These are phyloP conservation scores for Solanum arcanum DNA, from an alignment of 257 asterid species.

Conservation along the genomic window DNA sequence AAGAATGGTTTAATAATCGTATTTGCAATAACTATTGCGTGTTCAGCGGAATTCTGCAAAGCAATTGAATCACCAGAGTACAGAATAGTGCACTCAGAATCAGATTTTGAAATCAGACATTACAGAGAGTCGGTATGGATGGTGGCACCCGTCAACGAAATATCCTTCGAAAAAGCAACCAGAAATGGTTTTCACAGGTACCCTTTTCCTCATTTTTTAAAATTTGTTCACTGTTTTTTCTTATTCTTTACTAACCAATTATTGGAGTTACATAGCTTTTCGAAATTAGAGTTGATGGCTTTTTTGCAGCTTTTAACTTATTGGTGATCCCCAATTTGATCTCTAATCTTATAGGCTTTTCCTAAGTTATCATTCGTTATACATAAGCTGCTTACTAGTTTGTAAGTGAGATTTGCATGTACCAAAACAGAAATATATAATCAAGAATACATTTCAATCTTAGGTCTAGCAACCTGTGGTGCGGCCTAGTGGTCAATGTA, in stretches of 20 bases:
- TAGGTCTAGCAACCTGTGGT: neutral
- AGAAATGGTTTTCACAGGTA: constrained; percentile 75
- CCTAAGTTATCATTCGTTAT: neutral
- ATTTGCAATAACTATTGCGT: neutral
- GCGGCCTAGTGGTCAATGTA: neutral
- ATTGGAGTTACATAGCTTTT: neutral
- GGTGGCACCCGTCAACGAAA: constrained; percentile 46
- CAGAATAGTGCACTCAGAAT: constrained; percentile 61
- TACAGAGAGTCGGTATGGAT: constrained; percentile 69
- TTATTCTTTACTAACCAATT: no score
- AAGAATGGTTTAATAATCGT: neutral
- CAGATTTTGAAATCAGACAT: constrained; percentile 71
- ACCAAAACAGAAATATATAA: neutral
- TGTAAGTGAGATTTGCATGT: neutral
- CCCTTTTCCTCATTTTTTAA: neutral
- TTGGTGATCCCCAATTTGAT: neutral
- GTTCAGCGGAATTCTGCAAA: neutral
- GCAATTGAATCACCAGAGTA: constrained; percentile 59
- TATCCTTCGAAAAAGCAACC: constrained; percentile 63
- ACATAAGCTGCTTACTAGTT: neutral
- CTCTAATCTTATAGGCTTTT: neutral
- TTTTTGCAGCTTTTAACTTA: neutral
- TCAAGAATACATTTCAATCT: neutral
- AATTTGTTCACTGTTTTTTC: neutral
- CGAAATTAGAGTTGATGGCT: neutral